Base-by-base conservation (phyloP, 2,329 filamentous ascomycete genomes). In the Stagonosporopsis rhizophila region DNA sequence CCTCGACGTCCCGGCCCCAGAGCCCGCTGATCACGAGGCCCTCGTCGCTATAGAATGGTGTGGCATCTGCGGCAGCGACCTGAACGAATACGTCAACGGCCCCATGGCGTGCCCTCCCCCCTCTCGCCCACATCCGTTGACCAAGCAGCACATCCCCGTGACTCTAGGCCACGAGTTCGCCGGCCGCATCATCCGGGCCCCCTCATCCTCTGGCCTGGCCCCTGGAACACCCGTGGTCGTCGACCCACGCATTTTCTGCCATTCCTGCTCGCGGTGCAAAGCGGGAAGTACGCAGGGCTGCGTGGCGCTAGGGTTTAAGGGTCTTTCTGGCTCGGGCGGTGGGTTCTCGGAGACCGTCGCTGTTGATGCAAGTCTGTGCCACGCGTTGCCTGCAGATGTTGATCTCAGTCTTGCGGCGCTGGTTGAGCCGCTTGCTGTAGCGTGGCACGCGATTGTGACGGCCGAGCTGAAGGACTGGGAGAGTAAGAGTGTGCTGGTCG, bases 81-180 rank as follows among this genome's bases (percentile, higher is more conserved):
- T 74, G 2, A 65, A 72, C 37, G 67, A 74, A 28, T 73, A 69
- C 37, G 61, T 69, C 20, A 60, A 66, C 14, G 69, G 69, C 0
- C 45, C 45, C 17, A 30, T 41, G 25, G 47, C 48, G n/a, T 58
- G 12, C 35, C 35, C 35, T 52, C 64, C 28, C 58, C 60, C 23
- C 25, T 63, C 61, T 11, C 54, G 47, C 14, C 65, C 68, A 14
- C 68, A 73, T 44, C 57, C 65, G 5, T 14, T 60, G 8, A 71
- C 69, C 8, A 41, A 56, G 27, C 55, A 63, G 15, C 40, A 48
- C 17, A 46, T 66, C 6, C 72, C 70, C 7, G 42, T 72, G 0
- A 73, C 70, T 20, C 56, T 74, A 51, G 71, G 72, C 50, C 71
- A 74, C 49, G 72, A 73, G 44, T 71, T 73, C 61, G 63, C 60